These are phyloP conservation scores for Neurospora sp. DNA, from an alignment of 495 filamentous ascomycete genomes.

Conservation along the genomic window DNA sequence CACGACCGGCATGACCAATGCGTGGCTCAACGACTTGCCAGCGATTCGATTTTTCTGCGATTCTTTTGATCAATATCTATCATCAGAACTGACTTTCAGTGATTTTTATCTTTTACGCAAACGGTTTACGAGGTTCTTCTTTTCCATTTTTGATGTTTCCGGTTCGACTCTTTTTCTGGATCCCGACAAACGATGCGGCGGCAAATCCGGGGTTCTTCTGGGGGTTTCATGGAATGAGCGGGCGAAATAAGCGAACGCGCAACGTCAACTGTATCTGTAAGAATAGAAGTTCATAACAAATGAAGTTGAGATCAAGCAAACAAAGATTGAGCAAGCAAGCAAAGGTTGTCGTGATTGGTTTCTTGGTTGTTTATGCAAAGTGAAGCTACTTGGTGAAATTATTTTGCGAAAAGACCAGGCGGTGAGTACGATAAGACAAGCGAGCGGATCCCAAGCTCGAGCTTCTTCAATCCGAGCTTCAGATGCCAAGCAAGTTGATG, in stretches of 20 bases:
- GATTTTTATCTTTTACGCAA: conserved; percentile 12
- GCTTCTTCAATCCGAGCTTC: background rate
- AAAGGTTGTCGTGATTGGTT: background rate
- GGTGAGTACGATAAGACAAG: background rate
- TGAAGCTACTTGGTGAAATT: background rate
- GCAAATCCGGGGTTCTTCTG: background rate
- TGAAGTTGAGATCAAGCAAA: background rate
- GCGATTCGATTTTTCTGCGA: background rate
- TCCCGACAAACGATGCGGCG: background rate
- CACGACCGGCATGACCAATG: background rate
- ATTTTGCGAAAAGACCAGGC: background rate
- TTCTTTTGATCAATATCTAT: background rate
- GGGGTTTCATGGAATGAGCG: background rate
- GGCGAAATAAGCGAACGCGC: background rate
- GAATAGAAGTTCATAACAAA: background rate
- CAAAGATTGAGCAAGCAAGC: background rate
- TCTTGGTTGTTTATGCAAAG: background rate
- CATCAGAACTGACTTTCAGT: background rate
- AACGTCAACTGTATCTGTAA: background rate
- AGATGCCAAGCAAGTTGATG: background rate
- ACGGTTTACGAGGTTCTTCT: background rate
- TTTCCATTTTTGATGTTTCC: background rate
- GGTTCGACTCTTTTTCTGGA: background rate
- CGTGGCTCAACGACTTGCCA: background rate
- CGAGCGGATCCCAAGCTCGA: background rate